Conservation (phyloP, 192 early-diverging fungal genomes). For the Gamsiella multidivaricata region DNA sequence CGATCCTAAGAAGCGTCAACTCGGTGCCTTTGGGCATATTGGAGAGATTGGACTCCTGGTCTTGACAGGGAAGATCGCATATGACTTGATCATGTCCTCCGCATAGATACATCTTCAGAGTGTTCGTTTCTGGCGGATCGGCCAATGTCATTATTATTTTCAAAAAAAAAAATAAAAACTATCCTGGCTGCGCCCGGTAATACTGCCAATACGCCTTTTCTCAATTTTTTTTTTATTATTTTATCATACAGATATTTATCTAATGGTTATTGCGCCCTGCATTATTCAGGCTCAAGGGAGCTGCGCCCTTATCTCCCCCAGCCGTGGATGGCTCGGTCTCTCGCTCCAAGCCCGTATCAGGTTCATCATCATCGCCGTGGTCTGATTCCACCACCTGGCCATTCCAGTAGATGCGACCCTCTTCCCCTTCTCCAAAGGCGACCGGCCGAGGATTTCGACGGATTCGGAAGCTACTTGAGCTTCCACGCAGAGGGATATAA, state of each 20-base stretch:
- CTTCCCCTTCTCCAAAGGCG: conserved; percentile 34
- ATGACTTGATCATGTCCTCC: conserved; percentile 26
- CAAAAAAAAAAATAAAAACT: too few relatives aligned
- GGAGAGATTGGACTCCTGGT: conserved; percentile 64
- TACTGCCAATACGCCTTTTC: too few relatives aligned
- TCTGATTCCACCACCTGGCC: conserved; percentile 15
- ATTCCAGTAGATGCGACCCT: conserved; percentile 31
- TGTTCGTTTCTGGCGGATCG: too few relatives aligned
- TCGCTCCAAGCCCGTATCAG: not conserved
- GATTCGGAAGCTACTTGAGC: conserved; percentile 43
- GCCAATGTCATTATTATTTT: too few relatives aligned
- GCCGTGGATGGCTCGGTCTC: not conserved
- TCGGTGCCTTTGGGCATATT: conserved; percentile 64
- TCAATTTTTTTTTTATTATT: too few relatives aligned
- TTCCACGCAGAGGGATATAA: conserved; percentile 46
- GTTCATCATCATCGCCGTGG: not conserved
- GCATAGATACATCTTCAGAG: not conserved
- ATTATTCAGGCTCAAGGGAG: too few relatives aligned
- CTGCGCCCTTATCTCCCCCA: too few relatives aligned
- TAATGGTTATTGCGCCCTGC: too few relatives aligned
- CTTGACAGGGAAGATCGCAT: conserved; percentile 51
- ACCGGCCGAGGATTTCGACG: conserved; percentile 24
- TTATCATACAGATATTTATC: too few relatives aligned
- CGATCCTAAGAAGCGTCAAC: conserved; percentile 61
- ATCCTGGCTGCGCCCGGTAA: too few relatives aligned